phyloP scores from a whole-genome alignment of 129 eudicot genomes.

The Helichrysum umbraculigerum region DNA sequence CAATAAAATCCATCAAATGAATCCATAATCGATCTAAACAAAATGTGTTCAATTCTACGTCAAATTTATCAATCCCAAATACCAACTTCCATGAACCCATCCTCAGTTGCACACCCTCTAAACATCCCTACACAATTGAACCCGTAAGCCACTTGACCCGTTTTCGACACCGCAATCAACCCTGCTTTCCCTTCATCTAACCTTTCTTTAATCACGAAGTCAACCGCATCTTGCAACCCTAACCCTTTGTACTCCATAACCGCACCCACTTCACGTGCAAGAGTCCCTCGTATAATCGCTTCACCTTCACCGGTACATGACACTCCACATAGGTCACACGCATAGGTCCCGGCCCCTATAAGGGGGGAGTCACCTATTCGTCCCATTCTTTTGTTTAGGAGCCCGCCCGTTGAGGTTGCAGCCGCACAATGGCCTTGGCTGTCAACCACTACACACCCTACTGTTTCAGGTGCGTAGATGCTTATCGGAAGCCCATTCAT shows the following conservation, averaged over 20 bases:
- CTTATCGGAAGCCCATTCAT: conserved; percentile 88
- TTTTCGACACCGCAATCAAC: conserved; percentile 77
- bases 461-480: conserved; percentile 85
- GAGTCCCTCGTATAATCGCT: conserved; percentile 88
- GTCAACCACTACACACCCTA: conserved; percentile 97
- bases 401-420: conserved; percentile 95
- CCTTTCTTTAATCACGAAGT: conserved; percentile 73
- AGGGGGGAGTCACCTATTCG: conserved; percentile 92
- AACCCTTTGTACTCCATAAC: conserved; percentile 94
- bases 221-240: conserved; percentile 84
- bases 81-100: conserved; percentile 93
- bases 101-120: conserved; percentile 85
- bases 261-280: conserved; percentile 95
- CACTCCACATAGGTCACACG: conserved; percentile 73
- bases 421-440: conserved; percentile 83
- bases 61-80: conserved; percentile 60
- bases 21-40: background rate
- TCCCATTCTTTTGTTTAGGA: conserved; percentile 82
- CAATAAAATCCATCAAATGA: background rate
- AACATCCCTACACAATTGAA: conserved; percentile 86
- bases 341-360: conserved; percentile 91
- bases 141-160: conserved; percentile 87
- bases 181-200: conserved; percentile 87
- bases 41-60: background rate
- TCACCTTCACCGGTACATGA: conserved; percentile 98